Evolutionary conservation across 1,284 basidiomycete genomes (phyloP), one percentile per base, ranked within the genome.

Genomic region (Hortiboletus rubellus): DNA sequence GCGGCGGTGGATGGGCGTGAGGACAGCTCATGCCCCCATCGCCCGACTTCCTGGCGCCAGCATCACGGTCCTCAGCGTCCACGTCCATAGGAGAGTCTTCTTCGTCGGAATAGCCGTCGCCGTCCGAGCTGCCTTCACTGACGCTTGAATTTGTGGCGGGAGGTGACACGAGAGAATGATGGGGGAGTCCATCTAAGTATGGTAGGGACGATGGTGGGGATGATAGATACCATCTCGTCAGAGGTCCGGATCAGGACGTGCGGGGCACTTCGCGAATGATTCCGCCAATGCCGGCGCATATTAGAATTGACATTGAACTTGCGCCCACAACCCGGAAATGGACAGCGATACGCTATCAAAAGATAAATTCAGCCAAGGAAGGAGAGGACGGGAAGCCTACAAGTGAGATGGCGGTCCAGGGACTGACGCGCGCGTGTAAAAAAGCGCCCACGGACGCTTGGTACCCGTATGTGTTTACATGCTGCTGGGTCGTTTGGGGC

Each of bases 271-370:
- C 68, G 46, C 0, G 68, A 73, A 63, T 91, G 88, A 69, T 87
- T 89, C 44, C 88, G 77, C 64, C 85, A 84, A 66, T 91, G 89
- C 9, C 89, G 77, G 42, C 89, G 81, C 89, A 91, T 90, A 69
- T 91, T 91, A 0, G 86, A 89, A 66, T 89, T 89, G 55, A 91
- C 89, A 61, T 89, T 90, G 73, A 91, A 91, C 56, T 82, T 79
- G 27, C 87, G 80, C 33, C 85, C 86, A 65, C 89, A 91, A n/a
- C 83, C 80, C 6, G 85, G 86, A 75, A 78, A 85, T 1, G 86
- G 86, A 61, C 89, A 91, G 38, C 80, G 76, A 72, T 86, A 90
- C 11, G 89, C 89, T 91, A 67, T 54, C 48, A 44, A n/a, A 9
- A 46, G 52, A 59, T 46, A 52, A 41, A 50, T 62, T 69, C 54